Evolutionary conservation across 78 protist species (phyloP).

Genomic region (Dictyostelium intermedium): DNA sequence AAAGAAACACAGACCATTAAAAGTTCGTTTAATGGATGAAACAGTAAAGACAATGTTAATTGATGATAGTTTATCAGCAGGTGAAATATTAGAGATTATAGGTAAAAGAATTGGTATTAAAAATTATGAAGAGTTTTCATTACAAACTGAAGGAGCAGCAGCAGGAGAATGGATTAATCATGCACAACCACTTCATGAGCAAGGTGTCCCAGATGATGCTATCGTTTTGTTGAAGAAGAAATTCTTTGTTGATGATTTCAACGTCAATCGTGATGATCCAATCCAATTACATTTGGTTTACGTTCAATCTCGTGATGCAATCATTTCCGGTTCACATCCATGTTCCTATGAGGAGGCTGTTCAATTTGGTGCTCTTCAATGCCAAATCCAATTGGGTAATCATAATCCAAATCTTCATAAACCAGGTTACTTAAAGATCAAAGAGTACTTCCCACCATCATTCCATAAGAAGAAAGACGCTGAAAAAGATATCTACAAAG

Average conservation of each 20-base stretch:
- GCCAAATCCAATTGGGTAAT: conserved; percentile 84
- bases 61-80: conserved; percentile 86
- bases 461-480: conserved; percentile 76
- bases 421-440: conserved; percentile 61
- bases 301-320: conserved; percentile 84
- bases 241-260: conserved; percentile 81
- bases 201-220: conserved; percentile 72
- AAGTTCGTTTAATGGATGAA: conserved; percentile 80
- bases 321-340: conserved; percentile 85
- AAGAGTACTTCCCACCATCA: conserved; percentile 82
- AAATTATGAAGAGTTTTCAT: conserved; percentile 89
- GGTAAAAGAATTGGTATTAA: conserved; percentile 83
- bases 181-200: conserved; percentile 81
- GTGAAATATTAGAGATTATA: conserved; percentile 61
- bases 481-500: conserved; percentile 82
- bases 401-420: conserved; percentile 78
- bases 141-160: conserved; percentile 51
- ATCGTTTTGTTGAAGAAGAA: conserved; percentile 69
- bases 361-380: conserved; percentile 85
- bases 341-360: conserved; percentile 87
- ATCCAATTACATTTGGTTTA: conserved; percentile 77
- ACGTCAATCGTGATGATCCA: conserved; percentile 81
- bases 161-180: conserved; percentile 74
- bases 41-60: conserved; percentile 75
- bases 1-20: conserved; percentile 88